These are phyloP conservation scores for Phytophthora crassamura DNA, from an alignment of 352 stramenopile species.

Conservation along the genomic window DNA sequence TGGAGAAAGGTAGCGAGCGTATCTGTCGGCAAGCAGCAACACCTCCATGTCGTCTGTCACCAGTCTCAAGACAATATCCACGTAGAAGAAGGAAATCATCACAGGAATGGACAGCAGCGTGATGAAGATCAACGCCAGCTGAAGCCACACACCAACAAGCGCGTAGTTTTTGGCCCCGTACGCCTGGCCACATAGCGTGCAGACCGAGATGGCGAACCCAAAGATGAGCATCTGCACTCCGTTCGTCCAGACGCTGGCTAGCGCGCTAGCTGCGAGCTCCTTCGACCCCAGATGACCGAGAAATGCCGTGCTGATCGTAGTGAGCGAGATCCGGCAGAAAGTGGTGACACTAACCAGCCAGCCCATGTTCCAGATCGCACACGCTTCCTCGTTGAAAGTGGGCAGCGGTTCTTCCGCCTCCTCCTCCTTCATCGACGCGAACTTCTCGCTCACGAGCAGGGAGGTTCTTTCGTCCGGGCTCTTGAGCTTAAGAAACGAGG, in stretches of 20 bases:
- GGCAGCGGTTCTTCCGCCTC: conserved; percentile 31
- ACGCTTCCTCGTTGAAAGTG: conserved; percentile 58
- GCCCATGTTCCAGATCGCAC: conserved; percentile 82
- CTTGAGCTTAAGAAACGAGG: conserved; percentile 12
- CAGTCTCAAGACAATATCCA: conserved; percentile 71
- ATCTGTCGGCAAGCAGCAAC: conserved; percentile 67
- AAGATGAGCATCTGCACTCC: conserved; percentile 85
- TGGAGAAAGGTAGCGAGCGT: conserved; percentile 63
- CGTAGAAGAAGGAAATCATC: conserved; percentile 87
- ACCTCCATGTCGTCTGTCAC: conserved; percentile 75
- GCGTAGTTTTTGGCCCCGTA: conserved; percentile 82
- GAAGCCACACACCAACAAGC: conserved; percentile 83
- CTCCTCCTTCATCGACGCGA: conserved; percentile 27
- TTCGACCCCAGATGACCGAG: conserved; percentile 80
- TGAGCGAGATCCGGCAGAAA: conserved; percentile 80
- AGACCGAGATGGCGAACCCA: conserved; percentile 78
- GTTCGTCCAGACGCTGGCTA: conserved; percentile 84
- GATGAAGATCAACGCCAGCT: conserved; percentile 81
- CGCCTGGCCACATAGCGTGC: conserved; percentile 80
- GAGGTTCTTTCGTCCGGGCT: conserved; percentile 24
- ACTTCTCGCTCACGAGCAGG: conserved; percentile 16
- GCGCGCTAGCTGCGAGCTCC: conserved; percentile 71
- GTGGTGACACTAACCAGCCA: conserved; percentile 87
- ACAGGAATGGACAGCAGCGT: conserved; percentile 78
- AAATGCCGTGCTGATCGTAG: conserved; percentile 81